Conservation (phyloP, 441 rosid species). For the Bocquillonia castaneifolia region DNA sequence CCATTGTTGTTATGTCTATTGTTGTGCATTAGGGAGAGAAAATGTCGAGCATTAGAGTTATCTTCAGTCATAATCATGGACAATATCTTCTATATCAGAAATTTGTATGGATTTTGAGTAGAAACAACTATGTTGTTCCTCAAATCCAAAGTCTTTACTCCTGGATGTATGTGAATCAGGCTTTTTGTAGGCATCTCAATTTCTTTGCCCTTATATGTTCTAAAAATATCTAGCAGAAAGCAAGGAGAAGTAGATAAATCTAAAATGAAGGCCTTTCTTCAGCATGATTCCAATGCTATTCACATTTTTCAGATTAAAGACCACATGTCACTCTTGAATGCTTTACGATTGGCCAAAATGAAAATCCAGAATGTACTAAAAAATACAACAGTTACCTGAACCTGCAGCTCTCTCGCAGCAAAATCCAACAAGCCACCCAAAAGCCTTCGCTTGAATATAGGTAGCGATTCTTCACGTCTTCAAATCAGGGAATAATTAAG, state of each 20-base stretch:
- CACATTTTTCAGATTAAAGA: background rate
- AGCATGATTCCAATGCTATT: background rate
- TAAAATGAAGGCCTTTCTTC: background rate
- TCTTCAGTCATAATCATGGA: background rate
- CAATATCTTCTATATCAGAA: background rate
- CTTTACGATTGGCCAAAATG: background rate
- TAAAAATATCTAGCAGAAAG: conserved; percentile 1
- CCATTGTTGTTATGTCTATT: too few relatives aligned
- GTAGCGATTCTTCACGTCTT: conserved; percentile 98
- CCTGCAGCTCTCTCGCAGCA: conserved; percentile 97
- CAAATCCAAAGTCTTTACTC: background rate
- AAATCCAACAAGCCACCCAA: conserved; percentile 94
- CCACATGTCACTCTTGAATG: too few relatives aligned
- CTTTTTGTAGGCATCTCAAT: background rate
- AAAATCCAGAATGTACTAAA: conserved; percentile 4
- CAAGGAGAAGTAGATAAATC: background rate
- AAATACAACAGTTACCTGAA: conserved; percentile 55
- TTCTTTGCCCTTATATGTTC: background rate
- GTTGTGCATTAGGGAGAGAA: background rate
- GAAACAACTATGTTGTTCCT: background rate
- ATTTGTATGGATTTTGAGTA: background rate
- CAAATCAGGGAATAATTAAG: conserved; percentile 29
- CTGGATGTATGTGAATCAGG: background rate
- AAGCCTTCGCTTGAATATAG: conserved; percentile 95
- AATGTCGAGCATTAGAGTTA: background rate